Conservation (phyloP, 2,329 filamentous ascomycete species). For the Fusarium pilosicola region DNA sequence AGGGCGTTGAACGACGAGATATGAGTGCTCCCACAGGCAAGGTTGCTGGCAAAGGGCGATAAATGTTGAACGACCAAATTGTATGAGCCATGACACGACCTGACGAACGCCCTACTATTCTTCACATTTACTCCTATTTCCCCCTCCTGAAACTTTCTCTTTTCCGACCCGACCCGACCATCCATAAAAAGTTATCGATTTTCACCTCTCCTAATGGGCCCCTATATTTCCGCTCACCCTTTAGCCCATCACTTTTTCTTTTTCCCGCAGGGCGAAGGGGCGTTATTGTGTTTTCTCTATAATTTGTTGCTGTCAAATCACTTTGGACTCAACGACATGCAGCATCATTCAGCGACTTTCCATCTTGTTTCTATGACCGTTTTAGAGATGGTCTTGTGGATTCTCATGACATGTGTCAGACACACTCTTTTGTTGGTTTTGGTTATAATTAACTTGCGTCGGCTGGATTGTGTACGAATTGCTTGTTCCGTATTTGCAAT, state of each 20-base stretch:
- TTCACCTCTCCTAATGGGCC: constrained; percentile 16
- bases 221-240: not conserved
- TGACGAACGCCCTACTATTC: constrained; percentile 30
- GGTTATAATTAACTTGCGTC: constrained; percentile 22
- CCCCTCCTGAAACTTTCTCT: not conserved
- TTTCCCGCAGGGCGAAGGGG: constrained; percentile 39
- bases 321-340: constrained; percentile 11
- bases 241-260: constrained; percentile 28
- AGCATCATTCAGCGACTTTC: constrained; percentile 21
- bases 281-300: constrained; percentile 28
- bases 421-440: constrained; percentile 8
- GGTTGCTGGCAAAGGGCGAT: constrained; percentile 39
- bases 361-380: constrained; percentile 3
- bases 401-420: constrained; percentile 23
- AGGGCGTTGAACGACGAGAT: constrained; percentile 58
- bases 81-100: constrained; percentile 34
- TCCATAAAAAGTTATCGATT: constrained; percentile 19
- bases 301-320: constrained; percentile 1
- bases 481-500: constrained; percentile 15
- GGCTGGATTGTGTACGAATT: constrained; percentile 6
- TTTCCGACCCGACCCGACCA: not conserved
- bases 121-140: constrained; percentile 12
- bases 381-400: constrained; percentile 3
- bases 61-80: not conserved
- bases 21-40: constrained; percentile 59